Percentiles rank a stretch among this genome's conserved stretches.
phyloP scores from a whole-genome alignment of 495 filamentous ascomycete species.

The Aeminium ludgeri region DNA sequence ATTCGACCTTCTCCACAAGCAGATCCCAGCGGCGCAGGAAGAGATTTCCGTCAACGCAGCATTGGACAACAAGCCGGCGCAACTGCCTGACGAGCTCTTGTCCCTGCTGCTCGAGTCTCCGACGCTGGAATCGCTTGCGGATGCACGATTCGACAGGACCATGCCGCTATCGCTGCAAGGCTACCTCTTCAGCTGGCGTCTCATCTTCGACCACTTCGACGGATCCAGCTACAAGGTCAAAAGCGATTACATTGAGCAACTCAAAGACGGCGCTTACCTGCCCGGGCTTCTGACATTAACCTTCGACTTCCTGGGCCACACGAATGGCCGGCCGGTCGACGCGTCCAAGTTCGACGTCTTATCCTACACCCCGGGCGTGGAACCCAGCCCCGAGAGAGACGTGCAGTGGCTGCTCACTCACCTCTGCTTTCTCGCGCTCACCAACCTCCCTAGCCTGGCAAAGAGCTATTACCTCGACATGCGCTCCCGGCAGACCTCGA shows the following conservation, averaged over 20 bases:
- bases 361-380: conserved; percentile 43
- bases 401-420: conserved; percentile 72
- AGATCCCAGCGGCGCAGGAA: conserved; percentile 61
- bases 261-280: conserved; percentile 58
- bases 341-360: conserved; percentile 49
- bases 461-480: conserved; percentile 76
- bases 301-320: conserved; percentile 66
- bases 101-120: conserved; percentile 32
- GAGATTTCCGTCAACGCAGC: conserved; percentile 68
- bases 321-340: conserved; percentile 49
- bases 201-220: conserved; percentile 75
- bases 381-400: conserved; percentile 45
- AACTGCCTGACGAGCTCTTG: conserved; percentile 32
- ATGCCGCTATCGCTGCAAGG: conserved; percentile 42
- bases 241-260: conserved; percentile 54
- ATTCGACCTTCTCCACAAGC: conserved; percentile 61
- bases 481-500: conserved; percentile 55
- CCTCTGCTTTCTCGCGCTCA: conserved; percentile 67
- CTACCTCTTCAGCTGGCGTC: conserved; percentile 82
- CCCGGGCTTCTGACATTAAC: conserved; percentile 55
- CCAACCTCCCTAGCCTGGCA: conserved; percentile 54
- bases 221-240: conserved; percentile 63
- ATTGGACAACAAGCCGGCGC: conserved; percentile 50
- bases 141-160: conserved; percentile 28
- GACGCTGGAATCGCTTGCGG: conserved; percentile 24